Conservation (phyloP, 139 green algal species). For the Picochlorum sp. region DNA sequence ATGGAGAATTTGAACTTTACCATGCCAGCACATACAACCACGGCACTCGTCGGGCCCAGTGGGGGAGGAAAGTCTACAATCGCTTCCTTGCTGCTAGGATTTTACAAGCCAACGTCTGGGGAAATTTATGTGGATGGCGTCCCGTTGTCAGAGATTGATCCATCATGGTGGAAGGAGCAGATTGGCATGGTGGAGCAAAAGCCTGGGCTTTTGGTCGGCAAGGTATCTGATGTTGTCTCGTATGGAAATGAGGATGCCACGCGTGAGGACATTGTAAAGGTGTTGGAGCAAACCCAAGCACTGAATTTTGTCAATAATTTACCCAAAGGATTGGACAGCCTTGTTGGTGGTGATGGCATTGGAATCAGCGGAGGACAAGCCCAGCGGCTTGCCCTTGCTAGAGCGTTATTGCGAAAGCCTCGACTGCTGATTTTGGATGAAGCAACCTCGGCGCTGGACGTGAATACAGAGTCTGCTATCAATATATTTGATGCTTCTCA, state of each 20-base stretch:
- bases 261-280: slow-evolving; percentile 36
- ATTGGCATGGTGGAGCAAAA: slow-evolving; percentile 55
- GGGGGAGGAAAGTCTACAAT: slow-evolving; percentile 89
- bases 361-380: slow-evolving; percentile 46
- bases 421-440: slow-evolving; percentile 56
- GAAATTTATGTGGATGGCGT: slow-evolving; percentile 67
- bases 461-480: slow-evolving; percentile 16
- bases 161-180: slow-evolving; percentile 40
- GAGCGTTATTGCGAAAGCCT: slow-evolving; percentile 48
- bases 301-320: slow-evolving; percentile 44
- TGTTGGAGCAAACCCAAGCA: slow-evolving; percentile 47
- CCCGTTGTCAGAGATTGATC: slow-evolving; percentile 56
- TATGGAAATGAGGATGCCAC: slow-evolving; percentile 20
- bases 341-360: slow-evolving; percentile 18
- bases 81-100: slow-evolving; percentile 76
- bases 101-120: slow-evolving; percentile 68
- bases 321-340: slow-evolving; percentile 35
- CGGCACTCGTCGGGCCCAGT: slow-evolving; percentile 55
- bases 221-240: slow-evolving; percentile 47
- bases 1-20: slow-evolving; percentile 26
- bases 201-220: slow-evolving; percentile 39
- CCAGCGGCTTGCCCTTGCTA: slow-evolving; percentile 65
- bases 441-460: slow-evolving; percentile 59
- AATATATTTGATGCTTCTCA: background rate
- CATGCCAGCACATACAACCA: slow-evolving; percentile 35